A percentile compares a stretch with the other conserved stretches of the same genome.
These are phyloP conservation scores for Cystobasidium pallidum DNA, from an alignment of 1,284 basidiomycete species.

Conservation along the genomic window DNA sequence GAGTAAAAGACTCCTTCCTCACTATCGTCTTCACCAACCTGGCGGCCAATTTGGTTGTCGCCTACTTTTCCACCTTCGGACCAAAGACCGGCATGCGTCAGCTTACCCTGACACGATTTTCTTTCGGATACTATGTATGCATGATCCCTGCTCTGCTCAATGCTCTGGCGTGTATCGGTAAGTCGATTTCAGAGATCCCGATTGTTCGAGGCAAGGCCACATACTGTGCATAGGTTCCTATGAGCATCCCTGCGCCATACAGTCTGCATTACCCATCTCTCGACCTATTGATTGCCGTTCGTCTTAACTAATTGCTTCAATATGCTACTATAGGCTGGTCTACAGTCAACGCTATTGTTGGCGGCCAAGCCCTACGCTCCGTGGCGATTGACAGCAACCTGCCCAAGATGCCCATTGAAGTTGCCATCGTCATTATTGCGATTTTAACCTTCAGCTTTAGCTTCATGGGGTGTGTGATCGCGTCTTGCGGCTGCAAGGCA, in stretches of 20 bases:
- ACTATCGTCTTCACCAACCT: slow-evolving; percentile 76
- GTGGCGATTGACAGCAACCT: slow-evolving; percentile 51
- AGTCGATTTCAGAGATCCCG: background rate
- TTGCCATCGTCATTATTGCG: slow-evolving; percentile 56
- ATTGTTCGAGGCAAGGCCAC: no score
- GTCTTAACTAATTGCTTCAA: background rate
- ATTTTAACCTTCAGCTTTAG: slow-evolving; percentile 49
- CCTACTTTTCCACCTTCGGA: slow-evolving; percentile 56
- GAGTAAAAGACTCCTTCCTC: slow-evolving; percentile 67
- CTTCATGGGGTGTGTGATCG: slow-evolving; percentile 32
- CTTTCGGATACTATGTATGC: slow-evolving; percentile 55
- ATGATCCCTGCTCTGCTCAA: slow-evolving; percentile 50
- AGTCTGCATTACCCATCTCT: no score
- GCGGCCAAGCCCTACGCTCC: slow-evolving; percentile 50
- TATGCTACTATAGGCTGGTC: slow-evolving; percentile 32
- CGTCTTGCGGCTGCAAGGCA: no score
- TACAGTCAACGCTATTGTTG: slow-evolving; percentile 55
- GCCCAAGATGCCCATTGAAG: slow-evolving; percentile 54
- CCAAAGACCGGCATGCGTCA: slow-evolving; percentile 56
- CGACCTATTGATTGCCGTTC: no score
- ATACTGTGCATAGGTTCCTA: no score
- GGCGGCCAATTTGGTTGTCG: slow-evolving; percentile 53
- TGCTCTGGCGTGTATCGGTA: slow-evolving; percentile 48
- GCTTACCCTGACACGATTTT: slow-evolving; percentile 57
- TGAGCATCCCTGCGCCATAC: no score